Base-by-base conservation (phyloP, 345 rosid species). In the Brassica cretica region DNA sequence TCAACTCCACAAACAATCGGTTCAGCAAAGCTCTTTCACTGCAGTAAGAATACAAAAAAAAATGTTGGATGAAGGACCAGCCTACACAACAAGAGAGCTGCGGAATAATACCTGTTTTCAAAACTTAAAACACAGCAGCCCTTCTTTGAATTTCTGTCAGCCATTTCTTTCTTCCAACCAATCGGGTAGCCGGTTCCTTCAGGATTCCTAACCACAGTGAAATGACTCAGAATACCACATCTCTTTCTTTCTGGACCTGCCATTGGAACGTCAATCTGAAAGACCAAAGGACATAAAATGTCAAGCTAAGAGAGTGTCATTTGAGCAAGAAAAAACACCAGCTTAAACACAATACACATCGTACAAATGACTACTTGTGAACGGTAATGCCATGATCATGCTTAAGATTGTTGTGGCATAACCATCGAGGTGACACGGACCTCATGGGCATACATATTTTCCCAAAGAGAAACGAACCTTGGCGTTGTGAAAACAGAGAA, bases 231-330 rank as follows among this genome's bases (percentile, higher is more conserved):
- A 76, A 86, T 67, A 56, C 96, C 94, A 80, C 89, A 89, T 73
- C 79, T 90, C 86, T 89, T 87, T 91, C 96, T 89, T 78, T 95
- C 99, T 32, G 94, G 85, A 59, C 89, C 83, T 85, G 89, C 72
- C 98, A 93, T 95, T 62, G 99, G 99, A 77, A 86, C 83, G 74
- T 95, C 96, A 84, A 95, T 91, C 99, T 95, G 89, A 75, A 85
- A 79, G 24, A 75, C 19, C 70, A 86, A 80, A 70, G 75, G 67
- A 66, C 49, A 62, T 24, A 59, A 79, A 49, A 67, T 10, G 25
- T 64, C 53, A 79, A 74, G 61, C 58, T 37, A 24, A 55, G 58
- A 79, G 63, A 59, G 35, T 67, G 72, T 74, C 66, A 39, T 29
- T 51, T 64, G 72, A 63, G 76, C 62, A 56, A 56, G 8, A 21